These are phyloP conservation scores for Candida gigantensis DNA, from an alignment of 1,139 yeast species.

Conservation along the genomic window DNA sequence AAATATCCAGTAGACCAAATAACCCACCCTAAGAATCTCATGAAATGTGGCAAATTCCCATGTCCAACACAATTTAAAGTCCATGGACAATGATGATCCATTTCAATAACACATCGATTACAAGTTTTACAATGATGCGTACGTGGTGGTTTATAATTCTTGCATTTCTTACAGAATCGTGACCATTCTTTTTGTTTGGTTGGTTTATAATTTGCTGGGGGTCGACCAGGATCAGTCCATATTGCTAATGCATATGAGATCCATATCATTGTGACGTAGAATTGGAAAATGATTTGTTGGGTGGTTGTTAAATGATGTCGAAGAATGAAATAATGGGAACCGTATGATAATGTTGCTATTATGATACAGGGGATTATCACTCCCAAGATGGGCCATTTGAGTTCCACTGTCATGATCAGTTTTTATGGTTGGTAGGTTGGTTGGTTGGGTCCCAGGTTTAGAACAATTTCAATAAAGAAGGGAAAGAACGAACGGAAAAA, in stretches of 20 bases:
- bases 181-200: slow-evolving; percentile 30
- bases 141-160: slow-evolving; percentile 91
- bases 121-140: slow-evolving; percentile 86
- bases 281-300: slow-evolving; percentile 51
- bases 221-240: slow-evolving; percentile 63
- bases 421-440: too few species aligned
- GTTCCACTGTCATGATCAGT: slow-evolving; percentile 33
- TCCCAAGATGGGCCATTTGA: slow-evolving; percentile 50
- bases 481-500: too few species aligned
- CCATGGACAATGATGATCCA: slow-evolving; percentile 99
- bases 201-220: slow-evolving; percentile 34
- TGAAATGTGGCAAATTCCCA: slow-evolving; percentile 76
- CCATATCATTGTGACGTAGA: slow-evolving; percentile 64
- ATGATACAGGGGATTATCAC: slow-evolving; percentile 58
- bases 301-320: slow-evolving; percentile 38
- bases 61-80: slow-evolving; percentile 87
- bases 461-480: not conserved
- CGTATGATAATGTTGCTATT: slow-evolving; percentile 64
- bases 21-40: slow-evolving; percentile 76
- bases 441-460: not conserved
- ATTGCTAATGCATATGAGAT: slow-evolving; percentile 63
- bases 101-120: slow-evolving; percentile 65
- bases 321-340: slow-evolving; percentile 61
- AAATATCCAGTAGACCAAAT: slow-evolving; percentile 55
- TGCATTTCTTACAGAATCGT: slow-evolving; percentile 61